phyloP scores from a whole-genome alignment of 2,329 filamentous ascomycete genomes.

The Aspergillus thermomutatus region DNA sequence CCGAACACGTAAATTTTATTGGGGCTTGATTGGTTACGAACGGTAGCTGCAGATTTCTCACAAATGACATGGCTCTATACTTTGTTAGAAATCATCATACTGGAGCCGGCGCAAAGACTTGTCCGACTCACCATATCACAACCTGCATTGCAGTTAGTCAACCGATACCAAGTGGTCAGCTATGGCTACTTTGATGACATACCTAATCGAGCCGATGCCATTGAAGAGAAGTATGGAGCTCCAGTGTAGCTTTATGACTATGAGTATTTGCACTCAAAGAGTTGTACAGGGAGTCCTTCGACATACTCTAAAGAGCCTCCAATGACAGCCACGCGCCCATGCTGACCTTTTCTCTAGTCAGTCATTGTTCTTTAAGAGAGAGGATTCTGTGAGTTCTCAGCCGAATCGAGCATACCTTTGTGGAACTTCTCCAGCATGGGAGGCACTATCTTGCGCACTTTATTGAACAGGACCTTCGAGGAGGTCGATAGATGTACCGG shows the following conservation, averaged over 20 bases:
- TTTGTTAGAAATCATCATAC: conserved; percentile 13
- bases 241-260: conserved; percentile 67
- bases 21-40: conserved; percentile 16
- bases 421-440: conserved; percentile 95
- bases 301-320: conserved; percentile 79
- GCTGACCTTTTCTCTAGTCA: conserved; percentile 62
- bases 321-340: conserved; percentile 88
- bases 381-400: background rate
- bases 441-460: conserved; percentile 85
- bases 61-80: conserved; percentile 79
- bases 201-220: conserved; percentile 88
- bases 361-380: no score
- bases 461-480: conserved; percentile 72
- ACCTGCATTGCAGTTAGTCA: conserved; percentile 23
- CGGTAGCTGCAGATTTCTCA: conserved; percentile 74
- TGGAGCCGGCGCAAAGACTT: background rate
- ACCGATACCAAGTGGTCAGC: background rate
- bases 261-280: background rate
- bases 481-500: conserved; percentile 55
- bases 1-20: background rate
- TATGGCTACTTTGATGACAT: conserved; percentile 12
- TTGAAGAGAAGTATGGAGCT: conserved; percentile 95
- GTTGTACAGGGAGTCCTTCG: background rate
- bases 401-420: conserved; percentile 63
- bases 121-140: conserved; percentile 73